phyloP scores from a whole-genome alignment of 306 rosid genomes.

The Betula pendula region DNA sequence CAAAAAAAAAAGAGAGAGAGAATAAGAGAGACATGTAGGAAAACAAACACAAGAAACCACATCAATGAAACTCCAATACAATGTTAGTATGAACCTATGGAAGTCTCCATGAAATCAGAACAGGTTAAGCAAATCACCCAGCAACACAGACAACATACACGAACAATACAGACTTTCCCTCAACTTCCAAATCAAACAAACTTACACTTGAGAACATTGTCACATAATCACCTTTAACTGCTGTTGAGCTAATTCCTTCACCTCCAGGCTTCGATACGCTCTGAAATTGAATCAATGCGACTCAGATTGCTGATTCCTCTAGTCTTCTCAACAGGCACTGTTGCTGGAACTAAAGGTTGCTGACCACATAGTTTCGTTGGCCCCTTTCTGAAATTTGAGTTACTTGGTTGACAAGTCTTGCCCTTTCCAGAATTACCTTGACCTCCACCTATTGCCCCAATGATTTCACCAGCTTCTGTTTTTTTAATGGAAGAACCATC shows the following conservation, averaged over 20 bases:
- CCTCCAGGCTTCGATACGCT: constrained; percentile 68
- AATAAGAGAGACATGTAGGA: constrained; percentile 23
- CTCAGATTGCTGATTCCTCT: constrained; percentile 54
- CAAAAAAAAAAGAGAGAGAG: neutral
- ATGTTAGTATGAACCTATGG: constrained; percentile 35
- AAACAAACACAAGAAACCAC: constrained; percentile 34
- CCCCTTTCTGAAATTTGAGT: constrained; percentile 44
- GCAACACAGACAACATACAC: constrained; percentile 25
- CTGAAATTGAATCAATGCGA: constrained; percentile 44
- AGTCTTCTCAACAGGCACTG: constrained; percentile 41
- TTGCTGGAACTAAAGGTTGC: constrained; percentile 33
- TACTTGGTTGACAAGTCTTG: constrained; percentile 41
- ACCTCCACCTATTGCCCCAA: constrained; percentile 11
- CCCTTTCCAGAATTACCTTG: constrained; percentile 42
- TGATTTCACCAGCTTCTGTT: constrained; percentile 13
- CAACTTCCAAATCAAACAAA: constrained; percentile 38
- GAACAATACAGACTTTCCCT: constrained; percentile 43
- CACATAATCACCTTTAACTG: constrained; percentile 28
- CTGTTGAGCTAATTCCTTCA: constrained; percentile 42
- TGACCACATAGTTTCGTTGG: constrained; percentile 36
- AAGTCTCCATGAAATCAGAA: constrained; percentile 32
- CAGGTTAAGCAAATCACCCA: constrained; percentile 38
- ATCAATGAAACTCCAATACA: constrained; percentile 28
- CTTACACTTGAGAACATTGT: constrained; percentile 28
- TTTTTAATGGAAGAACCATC: constrained; percentile 5